These are phyloP conservation scores for Omphalotus olearius DNA, from an alignment of 1,284 basidiomycete genomes.

Conservation along the genomic window DNA sequence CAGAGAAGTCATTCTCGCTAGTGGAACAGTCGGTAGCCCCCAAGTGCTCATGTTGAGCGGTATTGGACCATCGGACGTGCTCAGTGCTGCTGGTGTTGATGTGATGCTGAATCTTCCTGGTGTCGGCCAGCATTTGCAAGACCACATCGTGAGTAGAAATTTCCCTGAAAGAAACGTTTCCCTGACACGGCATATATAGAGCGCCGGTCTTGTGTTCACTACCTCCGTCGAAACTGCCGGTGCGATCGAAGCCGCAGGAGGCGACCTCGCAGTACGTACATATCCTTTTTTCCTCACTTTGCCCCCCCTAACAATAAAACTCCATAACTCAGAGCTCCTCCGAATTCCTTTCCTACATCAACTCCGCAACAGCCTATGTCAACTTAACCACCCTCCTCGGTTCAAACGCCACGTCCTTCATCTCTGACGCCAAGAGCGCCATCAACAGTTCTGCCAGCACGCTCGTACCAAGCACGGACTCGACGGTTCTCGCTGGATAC, in stretches of 20 bases:
- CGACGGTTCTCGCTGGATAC: slow-evolving; percentile 57
- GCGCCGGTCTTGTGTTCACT: slow-evolving; percentile 44
- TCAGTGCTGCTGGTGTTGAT: slow-evolving; percentile 47
- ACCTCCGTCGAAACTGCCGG: slow-evolving; percentile 45
- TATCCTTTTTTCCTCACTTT: background rate
- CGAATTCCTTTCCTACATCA: slow-evolving; percentile 58
- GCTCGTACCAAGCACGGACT: slow-evolving; percentile 43
- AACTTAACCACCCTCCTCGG: slow-evolving; percentile 51
- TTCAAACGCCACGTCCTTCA: slow-evolving; percentile 26
- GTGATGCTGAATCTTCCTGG: slow-evolving; percentile 54
- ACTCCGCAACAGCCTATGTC: slow-evolving; percentile 64
- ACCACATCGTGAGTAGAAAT: slow-evolving; percentile 48
- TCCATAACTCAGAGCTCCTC: slow-evolving; percentile 23
- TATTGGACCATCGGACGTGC: slow-evolving; percentile 58
- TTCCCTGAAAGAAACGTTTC: slow-evolving; percentile 6
- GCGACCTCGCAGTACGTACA: slow-evolving; percentile 26
- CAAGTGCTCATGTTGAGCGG: slow-evolving; percentile 71
- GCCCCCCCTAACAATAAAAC: too few species aligned
- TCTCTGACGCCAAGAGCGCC: slow-evolving; percentile 25
- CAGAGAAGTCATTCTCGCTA: slow-evolving; percentile 58
- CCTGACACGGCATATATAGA: slow-evolving; percentile 26
- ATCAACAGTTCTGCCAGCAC: slow-evolving; percentile 12
- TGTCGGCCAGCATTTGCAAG: slow-evolving; percentile 75
- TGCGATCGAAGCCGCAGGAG: slow-evolving; percentile 29
- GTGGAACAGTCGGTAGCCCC: slow-evolving; percentile 62